Evolutionary conservation across 768 basidiomycete genomes (phyloP).

Genomic region (Collybiopsis luxurians): DNA sequence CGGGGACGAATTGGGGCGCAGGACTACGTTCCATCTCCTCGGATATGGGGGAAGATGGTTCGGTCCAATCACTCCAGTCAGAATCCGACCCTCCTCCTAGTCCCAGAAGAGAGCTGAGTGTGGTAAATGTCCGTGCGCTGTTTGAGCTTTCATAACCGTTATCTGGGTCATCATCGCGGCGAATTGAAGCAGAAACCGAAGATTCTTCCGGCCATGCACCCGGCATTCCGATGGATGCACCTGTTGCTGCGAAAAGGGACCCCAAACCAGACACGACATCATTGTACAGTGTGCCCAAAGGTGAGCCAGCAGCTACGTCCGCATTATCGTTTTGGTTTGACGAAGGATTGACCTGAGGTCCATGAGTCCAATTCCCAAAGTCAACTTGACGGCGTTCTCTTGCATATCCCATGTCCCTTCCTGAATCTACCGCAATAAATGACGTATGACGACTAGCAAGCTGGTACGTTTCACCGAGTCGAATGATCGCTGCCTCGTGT

Average conservation of each 20-base stretch:
- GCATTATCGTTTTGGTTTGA: not conserved
- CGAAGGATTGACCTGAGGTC: not conserved
- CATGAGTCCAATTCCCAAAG: conserved; percentile 3
- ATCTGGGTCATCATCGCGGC: conserved; percentile 18
- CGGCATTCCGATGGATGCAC: conserved; percentile 12
- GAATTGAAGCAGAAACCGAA: conserved; percentile 2
- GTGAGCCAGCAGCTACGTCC: not conserved
- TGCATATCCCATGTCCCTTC: conserved; percentile 15
- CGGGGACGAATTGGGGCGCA: conserved; percentile 27
- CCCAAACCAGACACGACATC: not conserved
- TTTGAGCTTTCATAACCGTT: conserved; percentile 26
- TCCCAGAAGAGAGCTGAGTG: conserved; percentile 45
- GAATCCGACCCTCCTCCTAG: conserved; percentile 19
- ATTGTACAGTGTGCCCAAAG: not conserved
- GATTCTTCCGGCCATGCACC: conserved; percentile 19
- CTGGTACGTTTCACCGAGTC: conserved; percentile 49
- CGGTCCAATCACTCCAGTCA: conserved; percentile 35
- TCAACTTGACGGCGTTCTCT: not conserved
- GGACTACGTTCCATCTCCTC: conserved; percentile 24
- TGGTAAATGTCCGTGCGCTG: conserved; percentile 38
- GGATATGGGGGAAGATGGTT: conserved; percentile 18
- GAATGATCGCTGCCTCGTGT: conserved; percentile 43
- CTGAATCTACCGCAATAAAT: conserved; percentile 51
- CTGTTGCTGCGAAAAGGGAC: conserved; percentile 5
- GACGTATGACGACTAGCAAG: conserved; percentile 52